Conservation (phyloP, 805 yeast species). For the Suhomyces tanzawaensis region DNA sequence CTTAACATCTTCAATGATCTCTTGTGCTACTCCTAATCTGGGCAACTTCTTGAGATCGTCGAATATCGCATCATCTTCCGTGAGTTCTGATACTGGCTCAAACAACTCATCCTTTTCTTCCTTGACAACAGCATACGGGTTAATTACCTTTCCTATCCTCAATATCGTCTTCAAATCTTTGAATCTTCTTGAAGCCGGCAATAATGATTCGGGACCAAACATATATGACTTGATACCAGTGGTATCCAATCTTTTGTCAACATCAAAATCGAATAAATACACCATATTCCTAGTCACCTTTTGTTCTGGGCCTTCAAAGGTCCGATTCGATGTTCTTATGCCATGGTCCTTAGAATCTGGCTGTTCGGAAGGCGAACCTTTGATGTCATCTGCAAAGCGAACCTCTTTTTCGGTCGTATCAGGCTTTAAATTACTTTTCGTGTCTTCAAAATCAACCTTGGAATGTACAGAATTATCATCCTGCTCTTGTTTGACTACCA, state of each 20-base stretch:
- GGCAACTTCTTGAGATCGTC: slow-evolving; percentile 51
- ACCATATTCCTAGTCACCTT: slow-evolving; percentile 55
- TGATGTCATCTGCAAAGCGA: slow-evolving; percentile 5
- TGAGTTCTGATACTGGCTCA: slow-evolving; percentile 31
- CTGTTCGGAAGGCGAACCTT: neutral
- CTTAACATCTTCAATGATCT: slow-evolving; percentile 44
- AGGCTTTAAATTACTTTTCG: too few species aligned
- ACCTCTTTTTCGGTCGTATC: slow-evolving; percentile 5
- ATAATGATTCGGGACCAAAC: slow-evolving; percentile 60
- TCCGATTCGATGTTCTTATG: too few species aligned
- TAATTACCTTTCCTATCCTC: slow-evolving; percentile 37
- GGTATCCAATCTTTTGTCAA: slow-evolving; percentile 27
- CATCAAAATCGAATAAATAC: slow-evolving; percentile 50
- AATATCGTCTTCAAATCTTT: slow-evolving; percentile 53
- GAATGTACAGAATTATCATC: too few species aligned
- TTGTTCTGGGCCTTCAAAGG: slow-evolving; percentile 69
- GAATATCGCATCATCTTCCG: slow-evolving; percentile 38
- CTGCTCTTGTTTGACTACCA: too few species aligned
- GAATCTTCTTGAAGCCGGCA: slow-evolving; percentile 52
- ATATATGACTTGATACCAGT: slow-evolving; percentile 33
- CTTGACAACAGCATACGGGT: slow-evolving; percentile 34
- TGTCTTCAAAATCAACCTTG: too few species aligned
- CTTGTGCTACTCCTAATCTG: slow-evolving; percentile 56
- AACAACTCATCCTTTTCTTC: slow-evolving; percentile 35
- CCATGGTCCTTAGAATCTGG: neutral